Percentiles rank a stretch among this genome's conserved stretches.
Evolutionary conservation across 345 rosid genomes (phyloP).

Genomic region (Durio zibethinus): DNA sequence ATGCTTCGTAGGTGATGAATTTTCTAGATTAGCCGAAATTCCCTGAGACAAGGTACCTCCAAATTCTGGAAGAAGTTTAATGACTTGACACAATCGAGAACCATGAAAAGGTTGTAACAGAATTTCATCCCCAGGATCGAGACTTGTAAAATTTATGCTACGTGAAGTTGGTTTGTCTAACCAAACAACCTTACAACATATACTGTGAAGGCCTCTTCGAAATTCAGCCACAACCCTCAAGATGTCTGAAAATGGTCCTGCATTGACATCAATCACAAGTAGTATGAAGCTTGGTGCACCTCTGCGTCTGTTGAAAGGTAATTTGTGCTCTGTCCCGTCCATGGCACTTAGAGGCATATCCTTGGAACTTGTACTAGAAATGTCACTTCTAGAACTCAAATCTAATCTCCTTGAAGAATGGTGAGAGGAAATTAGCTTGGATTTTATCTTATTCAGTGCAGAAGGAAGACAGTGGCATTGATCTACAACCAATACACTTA

Average conservation of each 20-base stretch:
- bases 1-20: conserved; percentile 18
- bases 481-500: conserved; percentile 42
- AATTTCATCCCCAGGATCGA: conserved; percentile 38
- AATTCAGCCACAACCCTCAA: conserved; percentile 39
- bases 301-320: conserved; percentile 22
- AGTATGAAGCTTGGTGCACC: conserved; percentile 33
- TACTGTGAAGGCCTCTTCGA: conserved; percentile 31
- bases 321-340: conserved; percentile 46
- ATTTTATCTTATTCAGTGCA: conserved; percentile 33
- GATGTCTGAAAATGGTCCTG: conserved; percentile 44
- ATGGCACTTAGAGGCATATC: conserved; percentile 49
- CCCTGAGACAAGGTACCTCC: conserved; percentile 30
- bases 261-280: conserved; percentile 54
- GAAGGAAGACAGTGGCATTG: conserved; percentile 41
- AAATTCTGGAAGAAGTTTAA: conserved; percentile 63
- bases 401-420: conserved; percentile 48
- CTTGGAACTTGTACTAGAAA: conserved; percentile 29
- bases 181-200: conserved; percentile 62
- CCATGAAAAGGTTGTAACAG: conserved; percentile 69
- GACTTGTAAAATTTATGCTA: conserved; percentile 8
- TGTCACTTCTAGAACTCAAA: conserved; percentile 34
- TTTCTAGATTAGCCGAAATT: conserved; percentile 16
- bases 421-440: conserved; percentile 36
- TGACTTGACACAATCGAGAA: conserved; percentile 42
- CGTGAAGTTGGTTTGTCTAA: conserved; percentile 42